Base-by-base conservation (phyloP, 2,329 filamentous ascomycete species). In the Colletotrichum costaricense region DNA sequence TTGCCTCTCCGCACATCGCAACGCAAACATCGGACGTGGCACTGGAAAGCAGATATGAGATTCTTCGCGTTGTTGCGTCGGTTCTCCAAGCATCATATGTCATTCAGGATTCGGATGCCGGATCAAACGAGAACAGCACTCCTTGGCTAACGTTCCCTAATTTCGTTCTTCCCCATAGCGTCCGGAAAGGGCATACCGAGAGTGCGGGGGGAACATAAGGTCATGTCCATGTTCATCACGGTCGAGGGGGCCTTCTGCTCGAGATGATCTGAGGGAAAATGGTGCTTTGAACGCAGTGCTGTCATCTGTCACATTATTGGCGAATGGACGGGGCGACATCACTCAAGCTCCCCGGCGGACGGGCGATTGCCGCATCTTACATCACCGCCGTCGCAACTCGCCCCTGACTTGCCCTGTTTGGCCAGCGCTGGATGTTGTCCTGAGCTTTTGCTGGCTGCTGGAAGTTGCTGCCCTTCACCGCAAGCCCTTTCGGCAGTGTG, bases 311-410 rank as follows among this genome's bases (percentile, higher is more conserved):
- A 63, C 46, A 55, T 54, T 35, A 8, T 22, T 54, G 42, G 14
- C 60, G 38, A 42, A 54, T 63, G 60, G 30, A 64, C 62, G 62
- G 62, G 46, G n/a, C 28, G 30, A n/a, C 42, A 26, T 35, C 12
- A 30, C 46, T 12, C n/a, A 12, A 35, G 24, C 16, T 49, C 62
- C 62, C 62, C 14, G 64, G 49, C 58, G 59, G 64, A 35, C 54
- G 46, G 70, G 55, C 54, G 54, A 64, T 72, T 59, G 65, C 65
- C 55, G 66, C 59, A 64, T 72, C 70, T 72, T 69, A 69, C 70
- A 69, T 72, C 66, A 72, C 42, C 46, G 24, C 42, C 46, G 24
- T 60, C 57, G 24, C 26, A 30, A 12, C 24, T n/a, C 35, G 14
- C 14, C 19, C 16, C 16, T 30, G 9, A 16, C 8, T 22, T 9